phyloP scores from a whole-genome alignment of 106 monocot species.

The Narthecium ossifragum region DNA sequence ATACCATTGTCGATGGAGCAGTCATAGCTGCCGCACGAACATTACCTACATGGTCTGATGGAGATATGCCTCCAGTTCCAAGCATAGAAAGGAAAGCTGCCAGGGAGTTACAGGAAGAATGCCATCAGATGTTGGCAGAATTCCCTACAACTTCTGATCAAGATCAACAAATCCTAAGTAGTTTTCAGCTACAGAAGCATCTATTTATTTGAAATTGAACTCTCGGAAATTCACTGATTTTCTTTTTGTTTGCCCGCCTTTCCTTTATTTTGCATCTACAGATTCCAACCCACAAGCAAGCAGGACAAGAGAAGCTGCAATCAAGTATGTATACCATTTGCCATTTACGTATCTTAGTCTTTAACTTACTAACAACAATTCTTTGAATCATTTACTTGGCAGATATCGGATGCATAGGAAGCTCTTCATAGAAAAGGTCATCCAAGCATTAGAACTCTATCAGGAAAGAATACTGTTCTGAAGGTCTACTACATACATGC shows the following conservation, averaged over 20 bases:
- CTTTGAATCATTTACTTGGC: constrained; percentile 2
- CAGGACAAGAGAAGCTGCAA: constrained; percentile 70
- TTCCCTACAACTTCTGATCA: constrained; percentile 66
- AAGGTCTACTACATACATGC: no score
- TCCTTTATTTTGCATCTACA: constrained; percentile 12
- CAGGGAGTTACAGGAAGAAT: constrained; percentile 81
- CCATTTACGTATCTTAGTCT: background rate
- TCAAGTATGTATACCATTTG: constrained; percentile 41
- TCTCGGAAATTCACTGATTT: background rate
- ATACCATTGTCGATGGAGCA: constrained; percentile 76
- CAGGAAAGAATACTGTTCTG: constrained; percentile 83
- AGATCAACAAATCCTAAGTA: constrained; percentile 72
- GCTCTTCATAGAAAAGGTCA: constrained; percentile 68
- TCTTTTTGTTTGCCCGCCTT: no score
- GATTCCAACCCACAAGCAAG: constrained; percentile 57
- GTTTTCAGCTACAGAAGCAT: background rate
- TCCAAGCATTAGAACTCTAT: constrained; percentile 77
- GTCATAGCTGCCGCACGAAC: constrained; percentile 85
- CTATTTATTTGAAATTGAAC: background rate
- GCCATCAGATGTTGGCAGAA: constrained; percentile 54
- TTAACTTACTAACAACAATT: background rate
- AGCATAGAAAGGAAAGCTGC: constrained; percentile 82
- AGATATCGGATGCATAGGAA: constrained; percentile 83
- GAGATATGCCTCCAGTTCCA: constrained; percentile 73
- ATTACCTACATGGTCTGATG: constrained; percentile 79